These are phyloP conservation scores for Colletotrichum sp. DNA, from an alignment of 2,329 filamentous ascomycete genomes.

Conservation along the genomic window DNA sequence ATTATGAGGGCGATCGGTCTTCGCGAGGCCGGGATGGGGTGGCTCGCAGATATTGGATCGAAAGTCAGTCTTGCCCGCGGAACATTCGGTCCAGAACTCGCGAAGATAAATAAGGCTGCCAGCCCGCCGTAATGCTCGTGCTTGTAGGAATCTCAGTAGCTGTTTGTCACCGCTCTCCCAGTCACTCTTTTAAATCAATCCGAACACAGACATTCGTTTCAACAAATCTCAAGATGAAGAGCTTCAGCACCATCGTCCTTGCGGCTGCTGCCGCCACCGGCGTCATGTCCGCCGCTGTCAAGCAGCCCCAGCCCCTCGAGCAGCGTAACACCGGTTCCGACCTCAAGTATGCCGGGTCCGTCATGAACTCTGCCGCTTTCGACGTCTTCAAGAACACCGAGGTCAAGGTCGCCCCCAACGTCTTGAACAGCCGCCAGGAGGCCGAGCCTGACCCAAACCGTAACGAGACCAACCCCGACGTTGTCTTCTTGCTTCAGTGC, in stretches of 20 bases:
- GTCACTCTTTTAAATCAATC: not conserved
- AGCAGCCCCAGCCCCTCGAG: not conserved
- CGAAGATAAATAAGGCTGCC: not conserved
- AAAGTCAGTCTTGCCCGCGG: not conserved
- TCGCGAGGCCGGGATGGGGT: not conserved
- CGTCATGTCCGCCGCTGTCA: slow-evolving; percentile 5
- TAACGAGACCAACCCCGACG: not conserved
- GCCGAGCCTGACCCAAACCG: slow-evolving; percentile 12
- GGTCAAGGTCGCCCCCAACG: not conserved
- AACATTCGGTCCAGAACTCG: not conserved
- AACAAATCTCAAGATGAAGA: slow-evolving; percentile 10
- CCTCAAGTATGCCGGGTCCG: not conserved
- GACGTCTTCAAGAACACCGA: not conserved
- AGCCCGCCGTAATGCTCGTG: not conserved
- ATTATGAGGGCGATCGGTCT: not conserved
- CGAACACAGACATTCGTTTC: not conserved
- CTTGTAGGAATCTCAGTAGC: not conserved
- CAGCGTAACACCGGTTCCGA: not conserved
- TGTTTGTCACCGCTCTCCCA: not conserved
- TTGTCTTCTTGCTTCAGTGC: slow-evolving; percentile 12
- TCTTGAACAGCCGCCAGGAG: not conserved
- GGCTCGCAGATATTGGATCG: not conserved
- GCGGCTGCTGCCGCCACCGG: not conserved
- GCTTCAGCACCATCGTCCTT: slow-evolving; percentile 4
- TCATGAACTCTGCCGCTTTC: slow-evolving; percentile 11